Base-by-base conservation (phyloP, 2,329 filamentous ascomycete species). In the Ophiostoma novo-ulmi region DNA sequence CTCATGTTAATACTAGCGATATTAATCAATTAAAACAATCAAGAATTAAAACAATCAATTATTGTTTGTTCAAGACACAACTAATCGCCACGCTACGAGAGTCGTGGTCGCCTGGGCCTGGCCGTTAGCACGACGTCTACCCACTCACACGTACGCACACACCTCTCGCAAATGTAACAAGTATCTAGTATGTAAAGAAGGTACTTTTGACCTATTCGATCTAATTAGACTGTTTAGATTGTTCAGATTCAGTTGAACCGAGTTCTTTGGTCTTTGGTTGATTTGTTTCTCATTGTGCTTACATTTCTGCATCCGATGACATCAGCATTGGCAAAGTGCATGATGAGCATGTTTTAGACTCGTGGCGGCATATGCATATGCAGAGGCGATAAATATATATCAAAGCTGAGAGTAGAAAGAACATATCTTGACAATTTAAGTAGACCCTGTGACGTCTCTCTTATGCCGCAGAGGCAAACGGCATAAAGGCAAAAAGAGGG, bases 261-360 rank as follows among this genome's bases (percentile, higher is more conserved):
- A 31, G 31, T 31, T 31, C 31, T 31, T 31, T 31, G 2, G 31
- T 31, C 31, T 31, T 31, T 31, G 2, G 31, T 31, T 31, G 31
- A 4, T 31, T 31, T 31, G 31, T 31, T 31, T 31, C 44, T 48
- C 1, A 2, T 1, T 20, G 20, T 14, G 17, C 44, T 20, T 20
- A 44, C 20, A 39, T 39, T 31, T 31, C 31, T 20, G 44, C 44
- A 48, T 48, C 17, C 44, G n/a, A 48, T 48, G 44, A n/a, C 17
- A 48, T 48, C 44, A n/a, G 44, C 44, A 48, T 48, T 48, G 52
- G 8, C 52, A 22, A 13, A 14, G 22, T 22, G 61, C 61, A 64
- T 64, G 31, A 64, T 64, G 61, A 64, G 61, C 61, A 64, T 64
- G 61, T 68, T 68, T 61, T 52, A 58, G 52, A 22, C 44, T 48